phyloP scores from a whole-genome alignment of 352 stramenopile species.

The Globisporangium carolinianum region DNA sequence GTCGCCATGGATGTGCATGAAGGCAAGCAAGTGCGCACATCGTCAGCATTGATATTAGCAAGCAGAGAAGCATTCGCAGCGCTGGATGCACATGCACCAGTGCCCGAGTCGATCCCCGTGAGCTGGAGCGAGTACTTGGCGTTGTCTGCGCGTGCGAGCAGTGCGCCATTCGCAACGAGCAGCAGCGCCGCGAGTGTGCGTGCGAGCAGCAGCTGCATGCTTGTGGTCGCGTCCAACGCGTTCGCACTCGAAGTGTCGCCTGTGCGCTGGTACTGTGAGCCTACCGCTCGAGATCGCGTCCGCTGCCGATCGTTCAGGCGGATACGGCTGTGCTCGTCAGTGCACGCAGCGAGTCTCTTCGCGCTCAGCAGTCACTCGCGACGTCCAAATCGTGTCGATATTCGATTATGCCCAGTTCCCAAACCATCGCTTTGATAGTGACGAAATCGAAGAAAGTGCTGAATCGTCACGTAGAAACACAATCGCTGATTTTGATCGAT shows the following conservation, averaged over 20 bases:
- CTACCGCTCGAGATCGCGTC: too few relatives aligned
- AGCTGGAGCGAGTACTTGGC: conserved; percentile 27
- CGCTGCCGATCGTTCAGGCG: too few relatives aligned
- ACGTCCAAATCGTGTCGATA: background rate
- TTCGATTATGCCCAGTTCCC: background rate
- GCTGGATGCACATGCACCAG: conserved; percentile 10
- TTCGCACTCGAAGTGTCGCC: background rate
- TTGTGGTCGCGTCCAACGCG: background rate
- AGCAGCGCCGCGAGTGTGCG: background rate
- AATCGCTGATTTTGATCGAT: too few relatives aligned
- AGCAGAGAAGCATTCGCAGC: background rate
- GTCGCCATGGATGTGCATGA: background rate
- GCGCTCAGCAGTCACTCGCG: background rate
- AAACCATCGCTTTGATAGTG: background rate
- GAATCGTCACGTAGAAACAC: too few relatives aligned
- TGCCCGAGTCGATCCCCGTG: conserved; percentile 25
- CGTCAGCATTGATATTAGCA: too few relatives aligned
- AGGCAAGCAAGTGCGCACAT: background rate
- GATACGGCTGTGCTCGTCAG: too few relatives aligned
- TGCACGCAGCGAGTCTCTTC: background rate
- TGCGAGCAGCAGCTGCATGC: background rate
- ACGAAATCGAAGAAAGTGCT: background rate
- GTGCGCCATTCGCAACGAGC: background rate
- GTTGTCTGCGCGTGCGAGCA: conserved; percentile 13
- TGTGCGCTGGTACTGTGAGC: too few relatives aligned